Evolutionary conservation across 2,329 filamentous ascomycete genomes (phyloP), one percentile per base, ranked within the genome.

Genomic region (Leptographium galeiforme): DNA sequence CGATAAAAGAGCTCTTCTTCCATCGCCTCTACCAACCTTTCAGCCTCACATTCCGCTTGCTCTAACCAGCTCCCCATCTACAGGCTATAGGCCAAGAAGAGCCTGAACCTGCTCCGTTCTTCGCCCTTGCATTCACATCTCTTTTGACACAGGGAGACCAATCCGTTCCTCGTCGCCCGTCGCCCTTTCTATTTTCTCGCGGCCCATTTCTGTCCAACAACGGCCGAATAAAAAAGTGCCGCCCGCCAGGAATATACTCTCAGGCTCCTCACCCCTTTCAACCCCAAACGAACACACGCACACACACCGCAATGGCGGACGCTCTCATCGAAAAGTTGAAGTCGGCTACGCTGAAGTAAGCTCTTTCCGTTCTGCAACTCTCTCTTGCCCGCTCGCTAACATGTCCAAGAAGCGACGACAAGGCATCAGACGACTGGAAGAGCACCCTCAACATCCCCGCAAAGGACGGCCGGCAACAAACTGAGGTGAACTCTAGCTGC

Each of bases 391-490:
- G 53, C 56, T 62, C 57, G 25, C 25, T 25, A 25, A 25, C 25
- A 25, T 25, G 25, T 25, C 25, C 25, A 60, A 64, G 63, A 61
- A 75, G 72, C 65, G 74, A 80, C 63, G 71, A 68, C 61, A 60
- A 71, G 59, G 66, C 70, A 62, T 67, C 74, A 57, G 78, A 81
- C 34, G 81, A 89, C 65, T 91, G 87, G 87, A 87, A 87, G 71
- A 77, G 82, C 63, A 79, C 70, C 56, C 70, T 91, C 55, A 88
- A 85, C 60, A 69, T 86, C 56, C 87, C 87, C 51, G 69, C 78
- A 54, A 87, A 84, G 68, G 87, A 93, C 66, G 81, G 74, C 62
- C 79, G 87, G 70, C 81, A 85, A 61, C 87, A 93, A 70, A 93
- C 87, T 59, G 87, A 91, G 75, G 85, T 87, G 68, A 56, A 69